Conservation (phyloP, 441 rosid species). For the Manihot esculenta region DNA sequence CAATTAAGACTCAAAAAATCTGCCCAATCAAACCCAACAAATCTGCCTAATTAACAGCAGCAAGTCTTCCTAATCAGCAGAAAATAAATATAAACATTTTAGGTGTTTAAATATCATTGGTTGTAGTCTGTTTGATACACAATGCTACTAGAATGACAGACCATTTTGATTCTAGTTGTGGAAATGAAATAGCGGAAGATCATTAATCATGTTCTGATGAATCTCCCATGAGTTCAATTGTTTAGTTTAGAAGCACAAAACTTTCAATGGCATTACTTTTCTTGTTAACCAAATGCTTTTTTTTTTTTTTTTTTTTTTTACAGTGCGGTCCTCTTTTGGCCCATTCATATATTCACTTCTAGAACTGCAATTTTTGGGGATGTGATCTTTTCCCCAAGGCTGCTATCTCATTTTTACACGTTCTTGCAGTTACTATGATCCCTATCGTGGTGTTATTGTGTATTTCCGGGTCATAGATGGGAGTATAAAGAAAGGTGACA, state of each 20-base stretch:
- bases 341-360: background rate
- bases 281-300: background rate
- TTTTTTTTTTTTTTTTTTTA: too few species aligned
- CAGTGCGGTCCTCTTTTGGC: background rate
- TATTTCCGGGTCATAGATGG: slow-evolving; percentile 97
- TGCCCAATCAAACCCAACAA: too few species aligned
- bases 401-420: slow-evolving; percentile 13
- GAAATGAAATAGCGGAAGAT: background rate
- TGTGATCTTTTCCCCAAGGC: background rate
- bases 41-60: too few species aligned
- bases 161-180: background rate
- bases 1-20: too few species aligned
- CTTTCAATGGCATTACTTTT: background rate
- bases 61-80: too few species aligned
- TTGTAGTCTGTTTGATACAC: background rate
- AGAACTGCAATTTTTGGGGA: background rate
- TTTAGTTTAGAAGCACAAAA: background rate
- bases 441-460: slow-evolving; percentile 95
- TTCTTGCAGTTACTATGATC: slow-evolving; percentile 85
- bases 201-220: background rate
- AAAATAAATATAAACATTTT: background rate
- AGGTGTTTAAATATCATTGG: background rate
- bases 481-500: slow-evolving; percentile 86
- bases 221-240: background rate
- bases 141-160: background rate